phyloP scores from a whole-genome alignment of 768 basidiomycete species.

The Naganishia onofrii region DNA sequence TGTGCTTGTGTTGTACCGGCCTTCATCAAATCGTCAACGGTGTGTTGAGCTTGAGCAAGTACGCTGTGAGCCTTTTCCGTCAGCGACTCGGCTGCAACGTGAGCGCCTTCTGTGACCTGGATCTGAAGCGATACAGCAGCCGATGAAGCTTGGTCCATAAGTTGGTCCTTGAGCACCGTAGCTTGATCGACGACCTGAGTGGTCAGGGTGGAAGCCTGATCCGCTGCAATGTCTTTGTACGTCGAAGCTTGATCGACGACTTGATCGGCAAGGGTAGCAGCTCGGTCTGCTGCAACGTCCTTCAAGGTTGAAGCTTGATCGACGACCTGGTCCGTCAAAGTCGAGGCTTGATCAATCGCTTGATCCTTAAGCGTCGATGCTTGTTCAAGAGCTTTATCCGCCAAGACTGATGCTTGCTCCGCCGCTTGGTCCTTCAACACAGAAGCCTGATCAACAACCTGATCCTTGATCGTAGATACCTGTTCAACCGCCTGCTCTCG shows the following conservation, averaged over 20 bases:
- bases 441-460: slow-evolving; percentile 1
- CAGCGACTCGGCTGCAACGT: slow-evolving; percentile 14
- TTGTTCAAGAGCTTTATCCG: neutral
- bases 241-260: slow-evolving; percentile 10
- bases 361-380: neutral
- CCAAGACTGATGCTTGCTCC: neutral
- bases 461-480: slow-evolving; percentile 4
- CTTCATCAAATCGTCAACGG: slow-evolving; percentile 10
- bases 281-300: neutral
- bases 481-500: slow-evolving; percentile 1
- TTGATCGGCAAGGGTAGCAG: slow-evolving; percentile 1
- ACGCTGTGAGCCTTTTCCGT: slow-evolving; percentile 15
- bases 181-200: slow-evolving; percentile 14
- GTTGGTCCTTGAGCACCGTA: slow-evolving; percentile 4
- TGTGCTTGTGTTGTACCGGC: neutral
- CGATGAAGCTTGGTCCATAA: slow-evolving; percentile 14
- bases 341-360: slow-evolving; percentile 1
- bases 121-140: slow-evolving; percentile 13
- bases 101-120: slow-evolving; percentile 3
- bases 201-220: neutral
- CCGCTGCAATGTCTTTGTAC: neutral
- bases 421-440: neutral
- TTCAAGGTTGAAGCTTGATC: slow-evolving; percentile 1
- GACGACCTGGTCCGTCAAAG: neutral
- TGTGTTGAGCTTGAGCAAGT: slow-evolving; percentile 12